Evolutionary conservation across 495 filamentous ascomycete species (phyloP), one percentile per base, ranked within the genome.

Genomic region (Lophium mytilinum): DNA sequence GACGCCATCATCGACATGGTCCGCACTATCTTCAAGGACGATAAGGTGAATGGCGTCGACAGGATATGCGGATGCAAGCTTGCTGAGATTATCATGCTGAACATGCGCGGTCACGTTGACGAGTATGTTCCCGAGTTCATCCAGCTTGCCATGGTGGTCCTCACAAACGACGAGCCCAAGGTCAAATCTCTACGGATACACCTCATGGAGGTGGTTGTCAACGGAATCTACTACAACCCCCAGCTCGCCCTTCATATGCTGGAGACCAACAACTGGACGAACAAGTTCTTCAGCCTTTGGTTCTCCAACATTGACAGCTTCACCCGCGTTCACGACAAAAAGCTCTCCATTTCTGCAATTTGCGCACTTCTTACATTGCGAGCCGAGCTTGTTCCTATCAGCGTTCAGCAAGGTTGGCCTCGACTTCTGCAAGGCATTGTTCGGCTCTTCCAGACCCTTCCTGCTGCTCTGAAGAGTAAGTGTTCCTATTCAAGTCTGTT

Each of bases 1-100:
- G 80, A 85, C 36, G 93, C 92, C 1, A 76, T 96, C 40, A 90
- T 89, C 55, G 82, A 88, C 47, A 98, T 98, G 83, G 78, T 85
- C 18, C 76, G 81, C 46, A 80, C 82, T 48, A 86, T 86, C 55
- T 89, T 89, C 72, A 77, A 78, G 48, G 89, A 95, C 56, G 84
- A 88, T 53, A 95, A 94, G 62, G 88, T 96, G 50, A 88, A 89
- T 30, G 91, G 92, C 21, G 90, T 96, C 53, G 93, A 98, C 71
- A 79, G 94, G 30, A 96, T 98, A 56, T 96, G 93, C 69, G 93
- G 93, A n/a, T 97, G 94, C 83, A 96, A 96, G 74, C 85, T 98
- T 50, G 90, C 94, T 21, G 93, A 98, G 72, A 87, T 91, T 53
- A 83, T 97, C 69, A 96, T 98, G 89, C 78, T 98, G 41, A 95